These are phyloP conservation scores for Lanmaoa rubissima DNA, from an alignment of 768 basidiomycete genomes.

Conservation along the genomic window DNA sequence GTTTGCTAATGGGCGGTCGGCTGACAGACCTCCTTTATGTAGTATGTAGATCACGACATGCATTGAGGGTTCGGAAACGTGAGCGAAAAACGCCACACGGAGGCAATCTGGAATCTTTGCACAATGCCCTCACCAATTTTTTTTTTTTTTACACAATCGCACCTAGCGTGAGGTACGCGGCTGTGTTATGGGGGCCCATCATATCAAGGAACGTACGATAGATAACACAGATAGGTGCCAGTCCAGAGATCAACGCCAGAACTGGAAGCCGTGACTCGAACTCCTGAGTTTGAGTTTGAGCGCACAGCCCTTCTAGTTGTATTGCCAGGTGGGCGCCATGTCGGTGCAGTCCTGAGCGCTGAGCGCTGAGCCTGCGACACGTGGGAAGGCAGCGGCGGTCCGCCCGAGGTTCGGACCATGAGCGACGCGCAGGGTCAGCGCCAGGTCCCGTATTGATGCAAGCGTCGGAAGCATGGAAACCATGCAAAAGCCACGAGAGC, in stretches of 20 bases:
- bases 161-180: conserved; percentile 1
- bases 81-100: conserved; percentile 10
- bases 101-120: conserved; percentile 17
- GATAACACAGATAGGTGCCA: background rate
- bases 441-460: background rate
- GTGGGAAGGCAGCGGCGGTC: conserved; percentile 2
- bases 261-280: background rate
- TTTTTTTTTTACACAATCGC: background rate
- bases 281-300: background rate
- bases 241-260: background rate
- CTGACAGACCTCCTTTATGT: background rate
- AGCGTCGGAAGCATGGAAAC: conserved; percentile 18
- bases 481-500: conserved; percentile 20
- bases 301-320: background rate
- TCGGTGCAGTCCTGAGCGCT: background rate
- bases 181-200: background rate
- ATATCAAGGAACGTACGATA: background rate
- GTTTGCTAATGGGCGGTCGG: background rate
- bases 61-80: background rate
- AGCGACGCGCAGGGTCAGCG: conserved; percentile 10
- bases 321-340: conserved; percentile 4
- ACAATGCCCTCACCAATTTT: background rate
- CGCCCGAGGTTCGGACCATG: background rate
- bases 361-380: background rate
- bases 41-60: background rate